Conservation (phyloP, 441 rosid genomes). For the Isatis lusitanica region DNA sequence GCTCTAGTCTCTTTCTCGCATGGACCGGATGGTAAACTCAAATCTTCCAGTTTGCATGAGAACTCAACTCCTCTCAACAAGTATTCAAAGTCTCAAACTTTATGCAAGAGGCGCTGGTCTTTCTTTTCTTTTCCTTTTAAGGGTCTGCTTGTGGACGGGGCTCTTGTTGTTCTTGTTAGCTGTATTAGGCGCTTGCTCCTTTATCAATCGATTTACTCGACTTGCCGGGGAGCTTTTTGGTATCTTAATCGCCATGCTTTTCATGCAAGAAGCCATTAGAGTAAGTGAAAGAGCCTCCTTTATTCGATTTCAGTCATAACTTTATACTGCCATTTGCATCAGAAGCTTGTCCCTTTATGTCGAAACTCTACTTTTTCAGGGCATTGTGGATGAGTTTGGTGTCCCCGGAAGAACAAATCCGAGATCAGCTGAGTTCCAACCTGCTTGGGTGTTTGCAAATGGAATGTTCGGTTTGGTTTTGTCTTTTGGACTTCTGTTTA, state of each 20-base stretch:
- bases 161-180: constrained; percentile 63
- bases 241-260: constrained; percentile 71
- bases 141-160: constrained; percentile 84
- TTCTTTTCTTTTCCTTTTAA: constrained; percentile 32
- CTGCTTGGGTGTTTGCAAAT: constrained; percentile 70
- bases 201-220: constrained; percentile 72
- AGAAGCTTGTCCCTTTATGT: neutral
- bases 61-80: neutral
- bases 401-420: constrained; percentile 59
- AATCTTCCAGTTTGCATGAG: neutral
- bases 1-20: constrained; percentile 58
- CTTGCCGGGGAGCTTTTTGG: constrained; percentile 73
- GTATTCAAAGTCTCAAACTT: constrained; percentile 1
- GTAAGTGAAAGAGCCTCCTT: constrained; percentile 33
- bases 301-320: neutral
- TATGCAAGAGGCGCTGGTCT: neutral
- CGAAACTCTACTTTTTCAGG: constrained; percentile 38
- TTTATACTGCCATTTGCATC: constrained; percentile 5
- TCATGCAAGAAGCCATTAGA: constrained; percentile 72
- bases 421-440: constrained; percentile 47
- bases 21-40: constrained; percentile 71
- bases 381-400: constrained; percentile 61
- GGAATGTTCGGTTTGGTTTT: constrained; percentile 68
- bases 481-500: constrained; percentile 59
- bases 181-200: constrained; percentile 63